Conservation (phyloP, 345 rosid genomes). For the Lepidium aucheri region DNA sequence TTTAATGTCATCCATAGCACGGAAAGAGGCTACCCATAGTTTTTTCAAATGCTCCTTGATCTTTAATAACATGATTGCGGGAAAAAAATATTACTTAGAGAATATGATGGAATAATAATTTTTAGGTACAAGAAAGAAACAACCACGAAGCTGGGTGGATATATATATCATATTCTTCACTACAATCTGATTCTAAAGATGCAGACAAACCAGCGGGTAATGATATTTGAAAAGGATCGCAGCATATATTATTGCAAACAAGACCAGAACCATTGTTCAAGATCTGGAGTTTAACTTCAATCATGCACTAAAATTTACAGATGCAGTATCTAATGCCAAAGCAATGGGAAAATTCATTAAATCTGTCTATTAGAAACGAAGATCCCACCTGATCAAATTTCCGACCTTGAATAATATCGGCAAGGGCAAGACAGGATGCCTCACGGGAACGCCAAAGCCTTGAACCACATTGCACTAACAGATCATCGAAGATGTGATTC, state of each 20-base stretch:
- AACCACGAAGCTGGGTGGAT: background rate
- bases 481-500: slow-evolving; percentile 76
- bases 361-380: background rate
- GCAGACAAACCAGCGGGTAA: background rate
- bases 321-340: background rate
- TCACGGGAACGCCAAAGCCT: slow-evolving; percentile 97
- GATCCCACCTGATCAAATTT: slow-evolving; percentile 71
- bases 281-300: background rate
- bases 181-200: background rate
- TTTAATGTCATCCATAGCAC: slow-evolving; percentile 99
- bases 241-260: background rate
- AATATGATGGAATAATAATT: background rate
- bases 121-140: slow-evolving; percentile 5
- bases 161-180: background rate
- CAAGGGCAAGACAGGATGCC: slow-evolving; percentile 91
- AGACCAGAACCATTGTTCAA: background rate
- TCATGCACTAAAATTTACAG: background rate
- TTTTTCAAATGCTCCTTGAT: slow-evolving; percentile 69
- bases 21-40: slow-evolving; percentile 77
- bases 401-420: slow-evolving; percentile 91
- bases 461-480: slow-evolving; percentile 70
- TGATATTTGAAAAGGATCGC: background rate
- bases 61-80: slow-evolving; percentile 31
- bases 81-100: background rate
- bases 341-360: background rate